These are phyloP conservation scores for Lactarius vividus DNA, from an alignment of 768 basidiomycete genomes.

Conservation along the genomic window DNA sequence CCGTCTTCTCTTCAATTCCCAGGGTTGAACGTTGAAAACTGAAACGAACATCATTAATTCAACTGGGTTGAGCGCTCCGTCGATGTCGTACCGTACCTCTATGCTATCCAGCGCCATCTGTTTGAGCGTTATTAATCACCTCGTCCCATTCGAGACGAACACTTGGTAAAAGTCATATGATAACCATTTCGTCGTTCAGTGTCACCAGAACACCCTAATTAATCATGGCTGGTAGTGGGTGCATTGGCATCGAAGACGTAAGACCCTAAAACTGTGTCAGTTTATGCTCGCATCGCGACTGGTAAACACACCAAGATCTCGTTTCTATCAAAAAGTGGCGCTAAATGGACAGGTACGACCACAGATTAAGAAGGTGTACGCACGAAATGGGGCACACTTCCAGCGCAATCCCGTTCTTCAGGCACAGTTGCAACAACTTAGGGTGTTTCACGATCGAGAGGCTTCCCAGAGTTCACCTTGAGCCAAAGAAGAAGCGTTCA, in stretches of 20 bases:
- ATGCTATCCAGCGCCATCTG: constrained; percentile 66
- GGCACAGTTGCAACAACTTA: constrained; percentile 63
- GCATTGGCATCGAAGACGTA: constrained; percentile 77
- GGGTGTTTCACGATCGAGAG: constrained; percentile 80
- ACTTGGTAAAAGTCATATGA: constrained; percentile 82
- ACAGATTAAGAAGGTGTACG: constrained; percentile 32
- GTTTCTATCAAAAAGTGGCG: constrained; percentile 46
- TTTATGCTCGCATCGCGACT: not conserved
- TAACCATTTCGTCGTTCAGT: constrained; percentile 66
- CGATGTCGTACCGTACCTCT: constrained; percentile 45
- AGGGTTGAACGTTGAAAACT: constrained; percentile 23
- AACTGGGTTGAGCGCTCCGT: not conserved
- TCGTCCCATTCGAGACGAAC: constrained; percentile 64
- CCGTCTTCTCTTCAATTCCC: constrained; percentile 6
- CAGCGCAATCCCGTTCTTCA: constrained; percentile 58
- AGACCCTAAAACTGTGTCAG: constrained; percentile 46
- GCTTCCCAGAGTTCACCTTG: constrained; percentile 35
- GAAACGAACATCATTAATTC: not conserved
- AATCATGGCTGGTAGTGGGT: constrained; percentile 67
- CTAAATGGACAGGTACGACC: constrained; percentile 5
- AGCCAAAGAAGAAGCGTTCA: not conserved
- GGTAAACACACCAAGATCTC: constrained; percentile 56
- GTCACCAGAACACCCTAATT: constrained; percentile 73
- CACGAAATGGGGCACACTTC: constrained; percentile 85
- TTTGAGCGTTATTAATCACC: constrained; percentile 59